A percentile compares a stretch with the other conserved stretches of the same genome.
phyloP scores from a whole-genome alignment of 192 early-diverging fungal genomes.

The Backusella morwellensis region DNA sequence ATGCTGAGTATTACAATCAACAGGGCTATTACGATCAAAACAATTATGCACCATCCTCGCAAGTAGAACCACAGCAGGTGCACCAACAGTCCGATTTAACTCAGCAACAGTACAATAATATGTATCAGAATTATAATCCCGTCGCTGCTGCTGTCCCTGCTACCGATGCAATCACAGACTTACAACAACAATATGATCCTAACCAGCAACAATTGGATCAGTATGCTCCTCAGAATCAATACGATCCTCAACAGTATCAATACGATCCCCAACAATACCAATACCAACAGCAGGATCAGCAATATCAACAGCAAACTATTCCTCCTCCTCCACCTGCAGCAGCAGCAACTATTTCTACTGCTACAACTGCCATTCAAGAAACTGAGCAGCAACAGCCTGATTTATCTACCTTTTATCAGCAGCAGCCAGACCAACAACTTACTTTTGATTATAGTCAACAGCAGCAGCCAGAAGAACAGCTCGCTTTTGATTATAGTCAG shows the following conservation, averaged over 20 bases:
- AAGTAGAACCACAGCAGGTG: background rate
- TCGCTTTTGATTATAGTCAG: background rate
- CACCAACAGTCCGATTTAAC: background rate
- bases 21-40: conserved; percentile 1
- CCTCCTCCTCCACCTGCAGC: background rate
- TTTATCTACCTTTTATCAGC: background rate
- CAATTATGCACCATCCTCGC: background rate
- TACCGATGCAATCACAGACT: background rate
- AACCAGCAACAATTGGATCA: background rate
- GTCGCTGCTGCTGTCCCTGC: background rate
- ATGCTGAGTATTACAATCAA: conserved; percentile 1
- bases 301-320: background rate
- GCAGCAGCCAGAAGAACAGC: background rate
- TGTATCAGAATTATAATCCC: background rate
- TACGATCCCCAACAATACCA: background rate
- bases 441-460: background rate
- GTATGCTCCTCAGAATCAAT: background rate
- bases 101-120: conserved; percentile 11
- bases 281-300: background rate
- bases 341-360: background rate
- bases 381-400: background rate
- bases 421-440: background rate
- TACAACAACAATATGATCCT: background rate
- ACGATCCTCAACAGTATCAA: background rate
- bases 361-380: background rate